Evolutionary conservation across 768 basidiomycete species (phyloP), one percentile per base, ranked within the genome.

Genomic region (Astraeus odoratus): DNA sequence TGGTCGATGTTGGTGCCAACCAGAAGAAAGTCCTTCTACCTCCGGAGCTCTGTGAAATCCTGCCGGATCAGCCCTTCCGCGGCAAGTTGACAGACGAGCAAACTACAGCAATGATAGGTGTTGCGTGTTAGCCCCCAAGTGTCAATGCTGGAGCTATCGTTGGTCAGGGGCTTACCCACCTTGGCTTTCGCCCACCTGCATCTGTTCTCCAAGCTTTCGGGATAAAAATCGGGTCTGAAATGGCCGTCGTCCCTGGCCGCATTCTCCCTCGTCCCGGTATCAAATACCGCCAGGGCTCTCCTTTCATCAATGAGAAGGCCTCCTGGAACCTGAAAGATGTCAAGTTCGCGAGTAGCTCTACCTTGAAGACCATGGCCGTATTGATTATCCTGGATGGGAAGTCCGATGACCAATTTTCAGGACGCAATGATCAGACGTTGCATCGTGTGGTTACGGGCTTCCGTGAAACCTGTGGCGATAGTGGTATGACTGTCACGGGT

Each of bases 301-400:
- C 42, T 7, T 12, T 7, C 12, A 57, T 70, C 19, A 66, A 70
- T 50, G 65, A 72, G 1, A 56, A 56, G 25, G 72, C 73, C 8
- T 61, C 65, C 35, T 75, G 74, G 73, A 73, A 74, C 48, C 46
- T 73, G 39, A 52, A 71, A 22, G 67, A 70, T 40, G 66, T 46
- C 72, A 73, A 71, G 52, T 86, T 87, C 55, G 62, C 73, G 5
- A 64, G 59, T 19, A 81, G 81, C 8, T 79, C 67, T 4, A 61
- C 52, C 13, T 57, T 88, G 35, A 62, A 66, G 27, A 73, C 75
- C 16, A 86, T 83, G 82, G 79, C 71, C 5, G 79, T 86, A 5
- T 62, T 89, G 15, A 60, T 84, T 35, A 75, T 89, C 50, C 59
- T 67, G 30, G 83, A 86, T 50, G 69, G 73, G 10, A 71, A 71